Percentiles rank a stretch among this genome's conserved stretches.
phyloP scores from a whole-genome alignment of 345 rosid species.

The Citrus sp. region DNA sequence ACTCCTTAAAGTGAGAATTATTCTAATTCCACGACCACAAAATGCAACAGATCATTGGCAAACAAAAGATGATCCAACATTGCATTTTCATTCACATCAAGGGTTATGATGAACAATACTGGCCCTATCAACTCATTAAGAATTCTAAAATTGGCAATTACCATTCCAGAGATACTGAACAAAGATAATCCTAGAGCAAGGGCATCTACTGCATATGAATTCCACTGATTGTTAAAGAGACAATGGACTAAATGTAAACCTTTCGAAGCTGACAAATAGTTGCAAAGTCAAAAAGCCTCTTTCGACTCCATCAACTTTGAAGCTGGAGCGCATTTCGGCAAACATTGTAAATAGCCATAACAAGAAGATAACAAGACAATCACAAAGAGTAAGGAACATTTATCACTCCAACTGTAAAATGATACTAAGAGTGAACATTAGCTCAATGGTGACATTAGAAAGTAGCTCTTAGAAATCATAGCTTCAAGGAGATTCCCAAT shows the following conservation, averaged over 20 bases:
- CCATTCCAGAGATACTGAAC: background rate
- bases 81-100: background rate
- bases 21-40: background rate
- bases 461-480: background rate
- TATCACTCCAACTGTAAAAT: background rate
- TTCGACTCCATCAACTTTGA: background rate
- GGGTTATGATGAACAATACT: background rate
- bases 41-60: background rate
- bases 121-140: background rate
- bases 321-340: background rate
- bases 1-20: background rate
- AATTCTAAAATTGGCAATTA: background rate
- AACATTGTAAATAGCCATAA: background rate
- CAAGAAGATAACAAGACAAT: background rate
- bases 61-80: background rate
- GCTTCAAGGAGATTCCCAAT: background rate
- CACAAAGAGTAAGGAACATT: background rate
- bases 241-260: background rate
- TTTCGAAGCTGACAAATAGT: background rate
- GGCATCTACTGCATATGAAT: background rate
- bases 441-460: background rate
- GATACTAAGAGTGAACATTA: background rate
- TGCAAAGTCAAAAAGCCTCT: background rate
- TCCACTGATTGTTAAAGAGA: background rate
- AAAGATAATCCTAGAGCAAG: background rate